Percentiles rank a stretch among this genome's conserved stretches.
Evolutionary conservation across 2,329 filamentous ascomycete species (phyloP).

Genomic region (Colletotrichum theobromicola): DNA sequence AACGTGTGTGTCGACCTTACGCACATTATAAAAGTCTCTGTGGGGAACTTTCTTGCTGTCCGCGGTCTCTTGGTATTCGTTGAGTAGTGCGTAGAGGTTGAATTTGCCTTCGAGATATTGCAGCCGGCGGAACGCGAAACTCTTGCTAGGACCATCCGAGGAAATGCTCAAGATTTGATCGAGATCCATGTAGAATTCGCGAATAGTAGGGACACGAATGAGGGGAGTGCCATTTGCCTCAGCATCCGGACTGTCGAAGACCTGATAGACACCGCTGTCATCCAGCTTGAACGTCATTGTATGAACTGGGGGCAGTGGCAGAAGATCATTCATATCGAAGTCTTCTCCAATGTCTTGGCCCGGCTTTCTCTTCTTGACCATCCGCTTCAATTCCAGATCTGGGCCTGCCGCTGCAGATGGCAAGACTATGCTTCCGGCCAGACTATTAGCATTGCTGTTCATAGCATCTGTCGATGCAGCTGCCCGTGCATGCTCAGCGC

Average conservation of each 20-base stretch:
- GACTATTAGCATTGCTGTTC: conserved; percentile 46
- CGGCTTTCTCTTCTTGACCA: conserved; percentile 75
- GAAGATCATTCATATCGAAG: conserved; percentile 80
- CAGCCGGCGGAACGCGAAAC: conserved; percentile 91
- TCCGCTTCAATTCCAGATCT: conserved; percentile 46
- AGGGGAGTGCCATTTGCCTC: conserved; percentile 70
- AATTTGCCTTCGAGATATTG: conserved; percentile 98
- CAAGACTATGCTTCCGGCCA: conserved; percentile 52
- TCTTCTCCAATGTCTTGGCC: conserved; percentile 92
- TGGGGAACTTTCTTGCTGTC: conserved; percentile 98
- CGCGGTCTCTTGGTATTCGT: conserved; percentile 97
- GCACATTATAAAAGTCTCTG: conserved; percentile 98
- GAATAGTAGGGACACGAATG: conserved; percentile 85
- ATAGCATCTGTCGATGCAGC: conserved; percentile 32
- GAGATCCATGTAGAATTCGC: conserved; percentile 95
- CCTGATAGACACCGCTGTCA: conserved; percentile 86
- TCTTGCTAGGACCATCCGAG: conserved; percentile 94
- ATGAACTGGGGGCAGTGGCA: conserved; percentile 74
- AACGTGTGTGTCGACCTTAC: conserved; percentile 98
- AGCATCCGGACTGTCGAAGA: conserved; percentile 75
- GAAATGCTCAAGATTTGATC: conserved; percentile 88
- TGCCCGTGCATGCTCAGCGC: conserved; percentile 27
- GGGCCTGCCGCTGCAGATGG: not conserved
- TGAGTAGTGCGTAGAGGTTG: conserved; percentile 89
- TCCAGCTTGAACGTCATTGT: conserved; percentile 82